These are phyloP conservation scores for Trematosphaeria pertusa DNA, from an alignment of 2,329 filamentous ascomycete genomes.

Conservation along the genomic window DNA sequence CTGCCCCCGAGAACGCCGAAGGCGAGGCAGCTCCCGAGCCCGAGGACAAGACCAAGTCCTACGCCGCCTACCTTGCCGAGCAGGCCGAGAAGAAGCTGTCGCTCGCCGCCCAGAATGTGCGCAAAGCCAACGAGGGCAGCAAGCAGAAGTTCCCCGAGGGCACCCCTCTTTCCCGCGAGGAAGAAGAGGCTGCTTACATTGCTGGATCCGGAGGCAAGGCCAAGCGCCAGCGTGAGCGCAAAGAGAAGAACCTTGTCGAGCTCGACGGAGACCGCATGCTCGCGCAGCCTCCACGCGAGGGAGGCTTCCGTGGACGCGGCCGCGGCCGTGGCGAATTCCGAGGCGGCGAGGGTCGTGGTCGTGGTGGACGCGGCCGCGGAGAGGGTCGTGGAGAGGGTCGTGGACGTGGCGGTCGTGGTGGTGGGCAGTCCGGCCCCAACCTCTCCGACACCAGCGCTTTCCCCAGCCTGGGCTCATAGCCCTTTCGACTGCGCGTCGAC, in stretches of 20 bases:
- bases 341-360: conserved; percentile 54
- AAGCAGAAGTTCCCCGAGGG: conserved; percentile 95
- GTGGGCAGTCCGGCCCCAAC: conserved; percentile 52
- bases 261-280: conserved; percentile 74
- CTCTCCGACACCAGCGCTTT: conserved; percentile 60
- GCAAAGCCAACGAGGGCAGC: conserved; percentile 91
- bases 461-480: conserved; percentile 59
- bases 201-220: conserved; percentile 76
- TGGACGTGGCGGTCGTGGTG: conserved; percentile 59
- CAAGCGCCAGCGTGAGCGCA: conserved; percentile 83
- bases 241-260: conserved; percentile 88
- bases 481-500: conserved; percentile 27
- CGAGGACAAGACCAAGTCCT: conserved; percentile 90
- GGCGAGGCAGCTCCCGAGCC: conserved; percentile 61
- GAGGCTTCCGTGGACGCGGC: conserved; percentile 33
- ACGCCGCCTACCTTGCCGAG: conserved; percentile 84
- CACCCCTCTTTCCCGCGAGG: conserved; percentile 66
- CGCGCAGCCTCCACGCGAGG: conserved; percentile 61
- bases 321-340: conserved; percentile 52
- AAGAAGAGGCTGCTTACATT: conserved; percentile 76
- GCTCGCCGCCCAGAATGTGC: conserved; percentile 73
- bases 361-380: conserved; percentile 59
- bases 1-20: conserved; percentile 52
- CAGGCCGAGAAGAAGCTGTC: conserved; percentile 77
- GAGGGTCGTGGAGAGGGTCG: conserved; percentile 55